Evolutionary conservation across 176 grass and related monocot genomes (phyloP).

Genomic region (Leersia perrieri): DNA sequence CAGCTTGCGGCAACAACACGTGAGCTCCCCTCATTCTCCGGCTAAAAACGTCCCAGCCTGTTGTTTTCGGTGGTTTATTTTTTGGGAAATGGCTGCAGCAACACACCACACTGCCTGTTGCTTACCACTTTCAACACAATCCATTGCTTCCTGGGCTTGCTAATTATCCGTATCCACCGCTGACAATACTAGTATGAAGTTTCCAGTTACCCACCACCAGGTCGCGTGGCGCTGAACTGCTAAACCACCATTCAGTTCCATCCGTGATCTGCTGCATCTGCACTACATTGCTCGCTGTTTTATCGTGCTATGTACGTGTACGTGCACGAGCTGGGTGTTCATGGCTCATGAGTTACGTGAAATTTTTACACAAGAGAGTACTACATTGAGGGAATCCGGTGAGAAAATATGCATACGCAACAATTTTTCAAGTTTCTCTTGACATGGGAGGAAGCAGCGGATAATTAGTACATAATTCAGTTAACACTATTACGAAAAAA

Average conservation of each 20-base stretch:
- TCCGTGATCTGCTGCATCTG: too few relatives aligned
- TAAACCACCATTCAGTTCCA: background rate
- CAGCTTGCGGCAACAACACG: background rate
- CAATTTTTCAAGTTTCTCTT: too few relatives aligned
- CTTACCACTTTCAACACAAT: background rate
- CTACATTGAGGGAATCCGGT: too few relatives aligned
- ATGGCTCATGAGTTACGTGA: too few relatives aligned
- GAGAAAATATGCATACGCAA: too few relatives aligned
- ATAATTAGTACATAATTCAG: background rate
- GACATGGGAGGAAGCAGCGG: background rate
- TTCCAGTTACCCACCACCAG: too few relatives aligned
- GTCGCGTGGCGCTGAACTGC: background rate
- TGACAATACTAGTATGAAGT: background rate
- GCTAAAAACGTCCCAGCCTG: background rate
- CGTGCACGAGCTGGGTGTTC: background rate
- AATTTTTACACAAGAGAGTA: too few relatives aligned
- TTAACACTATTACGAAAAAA: background rate
- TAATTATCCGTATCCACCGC: background rate
- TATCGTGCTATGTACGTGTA: background rate
- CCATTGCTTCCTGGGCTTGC: slow-evolving; percentile 20
- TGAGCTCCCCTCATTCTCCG: background rate
- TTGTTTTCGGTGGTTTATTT: slow-evolving; percentile 14
- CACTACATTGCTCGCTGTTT: background rate
- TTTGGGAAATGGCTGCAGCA: background rate
- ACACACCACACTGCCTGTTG: background rate